A percentile compares a stretch with the other conserved stretches of the same genome.
These are phyloP conservation scores for Euphrasia arctica DNA, from an alignment of 305 asterid species.

Conservation along the genomic window DNA sequence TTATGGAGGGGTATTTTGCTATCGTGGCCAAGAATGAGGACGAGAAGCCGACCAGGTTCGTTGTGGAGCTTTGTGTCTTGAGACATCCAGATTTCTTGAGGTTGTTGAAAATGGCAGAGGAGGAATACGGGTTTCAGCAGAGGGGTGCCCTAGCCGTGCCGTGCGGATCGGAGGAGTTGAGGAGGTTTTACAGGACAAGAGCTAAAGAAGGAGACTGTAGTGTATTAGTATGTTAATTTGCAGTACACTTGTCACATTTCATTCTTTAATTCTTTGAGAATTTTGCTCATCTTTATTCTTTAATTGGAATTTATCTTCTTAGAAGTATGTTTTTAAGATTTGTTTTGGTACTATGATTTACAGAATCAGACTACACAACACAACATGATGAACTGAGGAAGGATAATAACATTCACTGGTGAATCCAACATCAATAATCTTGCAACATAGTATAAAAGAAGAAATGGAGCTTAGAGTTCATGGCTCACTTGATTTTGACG, in stretches of 20 bases:
- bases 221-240: background rate
- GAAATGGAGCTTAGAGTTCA: background rate
- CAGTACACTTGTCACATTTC: background rate
- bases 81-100: constrained; percentile 49
- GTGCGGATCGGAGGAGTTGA: constrained; percentile 43
- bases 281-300: background rate
- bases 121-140: constrained; percentile 56
- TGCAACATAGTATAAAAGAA: background rate
- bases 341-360: background rate
- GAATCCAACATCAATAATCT: background rate
- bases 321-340: background rate
- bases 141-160: constrained; percentile 50
- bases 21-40: constrained; percentile 43
- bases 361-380: background rate
- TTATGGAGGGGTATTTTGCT: constrained; percentile 60
- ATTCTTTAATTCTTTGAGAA: background rate
- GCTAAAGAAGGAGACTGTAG: background rate
- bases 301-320: too few species aligned
- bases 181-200: constrained; percentile 36
- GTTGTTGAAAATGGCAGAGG: constrained; percentile 53
- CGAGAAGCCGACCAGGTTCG: constrained; percentile 47
- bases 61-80: constrained; percentile 40
- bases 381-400: too few species aligned
- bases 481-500: background rate
- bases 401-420: background rate